phyloP scores from a whole-genome alignment of 2,329 filamentous ascomycete species.

The Trichoderma guizhouense region DNA sequence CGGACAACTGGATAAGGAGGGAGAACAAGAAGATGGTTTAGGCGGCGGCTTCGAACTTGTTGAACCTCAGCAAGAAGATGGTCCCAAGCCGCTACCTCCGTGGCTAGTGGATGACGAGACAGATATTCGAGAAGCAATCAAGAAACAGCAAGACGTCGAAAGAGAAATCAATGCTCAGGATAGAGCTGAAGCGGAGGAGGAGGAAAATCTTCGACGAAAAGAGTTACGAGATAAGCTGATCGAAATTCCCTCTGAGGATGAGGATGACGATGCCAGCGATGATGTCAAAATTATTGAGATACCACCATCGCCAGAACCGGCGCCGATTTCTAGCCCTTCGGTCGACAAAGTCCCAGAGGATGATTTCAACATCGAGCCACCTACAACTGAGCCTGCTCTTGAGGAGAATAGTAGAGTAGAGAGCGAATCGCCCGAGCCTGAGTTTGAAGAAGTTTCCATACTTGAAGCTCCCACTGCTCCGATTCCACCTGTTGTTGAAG shows the following conservation, averaged over 20 bases:
- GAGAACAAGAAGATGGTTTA: constrained; percentile 43
- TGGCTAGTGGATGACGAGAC: constrained; percentile 67
- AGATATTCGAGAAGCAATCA: constrained; percentile 63
- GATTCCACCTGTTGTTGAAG: neutral
- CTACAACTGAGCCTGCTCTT: neutral
- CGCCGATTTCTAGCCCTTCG: neutral
- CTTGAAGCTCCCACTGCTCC: constrained; percentile 16
- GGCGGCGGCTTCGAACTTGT: constrained; percentile 66
- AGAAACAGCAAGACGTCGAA: constrained; percentile 55
- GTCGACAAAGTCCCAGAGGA: constrained; percentile 18
- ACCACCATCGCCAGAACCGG: constrained; percentile 32
- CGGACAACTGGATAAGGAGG: constrained; percentile 21
- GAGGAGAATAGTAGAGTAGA: neutral
- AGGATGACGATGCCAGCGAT: constrained; percentile 54
- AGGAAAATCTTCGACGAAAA: constrained; percentile 45
- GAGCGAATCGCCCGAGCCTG: constrained; percentile 24
- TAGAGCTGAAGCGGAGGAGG: constrained; percentile 53
- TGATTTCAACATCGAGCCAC: neutral
- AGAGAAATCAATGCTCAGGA: constrained; percentile 63
- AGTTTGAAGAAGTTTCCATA: constrained; percentile 38
- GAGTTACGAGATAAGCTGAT: constrained; percentile 51
- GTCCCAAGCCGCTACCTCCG: constrained; percentile 64
- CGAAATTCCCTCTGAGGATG: constrained; percentile 60
- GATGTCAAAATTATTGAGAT: constrained; percentile 58
- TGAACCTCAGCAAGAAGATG: constrained; percentile 40